A percentile compares a stretch with the other conserved stretches of the same genome.
These are phyloP conservation scores for Lophium mytilinum DNA, from an alignment of 495 filamentous ascomycete genomes.

Conservation along the genomic window DNA sequence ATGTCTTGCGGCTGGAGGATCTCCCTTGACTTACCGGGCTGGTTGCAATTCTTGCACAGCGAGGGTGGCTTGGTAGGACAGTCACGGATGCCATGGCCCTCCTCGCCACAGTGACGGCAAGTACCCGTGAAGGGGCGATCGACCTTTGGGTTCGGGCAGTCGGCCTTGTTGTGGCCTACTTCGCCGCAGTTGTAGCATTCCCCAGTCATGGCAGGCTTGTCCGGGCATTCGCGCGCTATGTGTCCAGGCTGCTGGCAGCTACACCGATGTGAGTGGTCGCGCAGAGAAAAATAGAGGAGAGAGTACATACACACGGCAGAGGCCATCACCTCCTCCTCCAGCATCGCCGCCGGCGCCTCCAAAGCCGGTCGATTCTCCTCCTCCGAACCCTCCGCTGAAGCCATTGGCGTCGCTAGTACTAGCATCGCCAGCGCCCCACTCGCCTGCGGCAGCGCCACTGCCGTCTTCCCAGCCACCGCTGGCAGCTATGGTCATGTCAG, in stretches of 20 bases:
- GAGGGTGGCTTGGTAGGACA: conserved; percentile 60
- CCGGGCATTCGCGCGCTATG: conserved; percentile 51
- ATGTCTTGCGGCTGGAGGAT: no score
- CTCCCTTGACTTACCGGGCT: conserved; percentile 59
- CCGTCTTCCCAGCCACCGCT: not conserved
- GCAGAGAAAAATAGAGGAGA: not conserved
- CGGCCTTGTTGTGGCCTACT: conserved; percentile 56
- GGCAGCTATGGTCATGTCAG: no score
- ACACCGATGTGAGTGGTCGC: conserved; percentile 6
- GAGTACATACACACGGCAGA: conserved; percentile 26
- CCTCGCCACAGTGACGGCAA: conserved; percentile 65
- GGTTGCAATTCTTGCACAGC: conserved; percentile 67
- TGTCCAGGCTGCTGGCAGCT: conserved; percentile 50
- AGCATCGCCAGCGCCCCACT: conserved; percentile 13
- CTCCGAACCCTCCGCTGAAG: conserved; percentile 1
- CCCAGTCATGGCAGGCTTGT: conserved; percentile 34
- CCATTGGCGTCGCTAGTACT: conserved; percentile 7
- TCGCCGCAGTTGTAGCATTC: conserved; percentile 77
- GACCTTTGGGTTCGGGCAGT: conserved; percentile 58
- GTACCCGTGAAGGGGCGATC: conserved; percentile 49
- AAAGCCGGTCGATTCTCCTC: not conserved
- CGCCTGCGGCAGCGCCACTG: conserved; percentile 6
- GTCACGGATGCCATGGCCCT: conserved; percentile 62
- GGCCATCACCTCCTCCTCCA: conserved; percentile 6
- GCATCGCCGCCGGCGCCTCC: conserved; percentile 15